Base-by-base conservation (phyloP, 1,284 basidiomycete genomes). In the Boletus mariae region DNA sequence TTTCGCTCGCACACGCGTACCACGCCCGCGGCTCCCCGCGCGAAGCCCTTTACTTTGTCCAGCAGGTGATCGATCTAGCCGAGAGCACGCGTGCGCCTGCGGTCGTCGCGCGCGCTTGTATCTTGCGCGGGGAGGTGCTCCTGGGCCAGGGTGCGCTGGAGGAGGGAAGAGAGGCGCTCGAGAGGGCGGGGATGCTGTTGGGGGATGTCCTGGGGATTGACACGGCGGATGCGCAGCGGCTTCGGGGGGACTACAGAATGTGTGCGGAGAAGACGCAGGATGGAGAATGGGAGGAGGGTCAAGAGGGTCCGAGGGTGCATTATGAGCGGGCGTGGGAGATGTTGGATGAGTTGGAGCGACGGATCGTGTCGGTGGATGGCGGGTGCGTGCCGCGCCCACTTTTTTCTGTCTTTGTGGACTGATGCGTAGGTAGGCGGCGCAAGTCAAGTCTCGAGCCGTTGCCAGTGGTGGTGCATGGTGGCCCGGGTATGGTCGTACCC, bases 21-120 rank as follows among this genome's bases (percentile, higher is more conserved):
- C 75, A 83, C 15, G 67, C 75, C 0, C 80, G 90, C 5, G 94
- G 94, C 0, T 91, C 91, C 1, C 81, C 84, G 7, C 82, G 87
- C 26, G 91, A 94, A 61, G 84, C 89, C 5, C 85, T 92, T 57
- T 93, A 89, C 63, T 94, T 92, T 66, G 76, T 87, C 1, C 76
- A 83, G 38, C 86, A 92, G 62, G 89, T 87, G 0, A 73, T 79
- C 11, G 80, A 85, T 20, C 73, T 95, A 4, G 87, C 90, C 0
- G 74, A 78, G 40, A 75, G 84, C 3, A 66, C 92, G 12, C 84
- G 83, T 51, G 81, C 87, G 0, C 81, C 85, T 3, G 78, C 82
- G 0, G 74, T 90, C 61, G 67, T 80, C 2, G 80, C 84, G 20
- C 80, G 87, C 7, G 86, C 89, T 0, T 69, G 86, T 15, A 76